A percentile compares a stretch with the other conserved stretches of the same genome.
Conservation (phyloP, 2,329 filamentous ascomycete species). For the Aspergillus pseudoglaucus region DNA sequence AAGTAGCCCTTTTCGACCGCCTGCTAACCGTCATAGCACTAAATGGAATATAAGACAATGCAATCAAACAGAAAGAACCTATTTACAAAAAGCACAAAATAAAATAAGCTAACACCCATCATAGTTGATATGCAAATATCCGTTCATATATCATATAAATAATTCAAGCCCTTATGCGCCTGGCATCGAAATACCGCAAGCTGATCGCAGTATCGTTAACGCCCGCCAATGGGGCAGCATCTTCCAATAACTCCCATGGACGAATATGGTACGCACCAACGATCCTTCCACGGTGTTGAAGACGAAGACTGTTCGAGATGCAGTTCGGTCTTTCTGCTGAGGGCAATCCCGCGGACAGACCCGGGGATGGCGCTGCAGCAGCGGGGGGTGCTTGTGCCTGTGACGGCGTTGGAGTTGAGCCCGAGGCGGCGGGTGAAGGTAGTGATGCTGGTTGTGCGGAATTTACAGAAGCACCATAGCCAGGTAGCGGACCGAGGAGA, state of each 20-base stretch:
- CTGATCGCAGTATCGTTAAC: slow-evolving; percentile 42
- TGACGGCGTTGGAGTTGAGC: slow-evolving; percentile 22
- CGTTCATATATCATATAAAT: background rate
- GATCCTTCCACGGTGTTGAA: slow-evolving; percentile 31
- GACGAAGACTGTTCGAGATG: slow-evolving; percentile 26
- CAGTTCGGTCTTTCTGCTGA: slow-evolving; percentile 21
- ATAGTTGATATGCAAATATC: background rate
- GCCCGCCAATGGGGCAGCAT: slow-evolving; percentile 38
- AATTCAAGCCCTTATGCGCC: slow-evolving; percentile 24
- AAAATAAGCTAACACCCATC: too few relatives aligned
- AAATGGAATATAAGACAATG: background rate
- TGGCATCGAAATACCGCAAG: slow-evolving; percentile 36
- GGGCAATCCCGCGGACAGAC: background rate
- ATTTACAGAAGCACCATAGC: slow-evolving; percentile 11
- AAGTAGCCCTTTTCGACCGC: background rate
- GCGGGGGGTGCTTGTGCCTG: background rate
- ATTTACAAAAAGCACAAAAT: background rate
- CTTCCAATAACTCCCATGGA: slow-evolving; percentile 41
- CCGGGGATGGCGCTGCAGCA: background rate
- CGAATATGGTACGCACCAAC: slow-evolving; percentile 31
- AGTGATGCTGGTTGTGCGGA: slow-evolving; percentile 20
- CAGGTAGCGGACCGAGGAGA: slow-evolving; percentile 34
- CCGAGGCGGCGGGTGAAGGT: slow-evolving; percentile 26
- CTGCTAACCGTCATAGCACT: background rate
- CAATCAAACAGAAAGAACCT: background rate